phyloP scores from a whole-genome alignment of 257 asterid species.

The Solanum bulbocastanum region DNA sequence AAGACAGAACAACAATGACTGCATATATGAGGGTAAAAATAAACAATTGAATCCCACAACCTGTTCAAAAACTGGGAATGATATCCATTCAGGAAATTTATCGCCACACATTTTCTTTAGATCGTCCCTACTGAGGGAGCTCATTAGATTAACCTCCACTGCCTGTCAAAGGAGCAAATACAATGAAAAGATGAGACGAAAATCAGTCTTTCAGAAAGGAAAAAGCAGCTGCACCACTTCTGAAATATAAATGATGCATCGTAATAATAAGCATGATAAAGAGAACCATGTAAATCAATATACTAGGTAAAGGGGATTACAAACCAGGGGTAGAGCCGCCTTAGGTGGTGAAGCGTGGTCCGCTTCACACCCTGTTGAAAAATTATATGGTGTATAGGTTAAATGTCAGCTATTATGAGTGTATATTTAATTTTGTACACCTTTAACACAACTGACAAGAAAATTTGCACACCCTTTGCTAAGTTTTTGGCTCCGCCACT shows the following conservation, averaged over 20 bases:
- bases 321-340: not conserved
- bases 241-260: not conserved
- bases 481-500: too few species aligned
- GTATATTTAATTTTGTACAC: too few species aligned
- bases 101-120: constrained; percentile 87
- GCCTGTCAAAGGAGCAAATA: constrained; percentile 44
- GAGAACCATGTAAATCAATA: not conserved
- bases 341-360: not conserved
- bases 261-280: not conserved
- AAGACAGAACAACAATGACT: not conserved
- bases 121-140: constrained; percentile 84
- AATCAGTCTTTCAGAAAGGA: not conserved
- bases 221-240: not conserved
- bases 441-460: too few species aligned
- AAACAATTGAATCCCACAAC: constrained; percentile 16
- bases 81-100: constrained; percentile 90
- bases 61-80: constrained; percentile 95
- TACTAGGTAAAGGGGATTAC: not conserved
- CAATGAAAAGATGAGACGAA: constrained; percentile 1
- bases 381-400: too few species aligned
- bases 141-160: constrained; percentile 64
- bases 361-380: not conserved
- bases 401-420: too few species aligned
- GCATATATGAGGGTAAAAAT: not conserved
- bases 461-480: too few species aligned